These are phyloP conservation scores for Auriscalpium orientale DNA, from an alignment of 768 basidiomycete genomes.

Conservation along the genomic window DNA sequence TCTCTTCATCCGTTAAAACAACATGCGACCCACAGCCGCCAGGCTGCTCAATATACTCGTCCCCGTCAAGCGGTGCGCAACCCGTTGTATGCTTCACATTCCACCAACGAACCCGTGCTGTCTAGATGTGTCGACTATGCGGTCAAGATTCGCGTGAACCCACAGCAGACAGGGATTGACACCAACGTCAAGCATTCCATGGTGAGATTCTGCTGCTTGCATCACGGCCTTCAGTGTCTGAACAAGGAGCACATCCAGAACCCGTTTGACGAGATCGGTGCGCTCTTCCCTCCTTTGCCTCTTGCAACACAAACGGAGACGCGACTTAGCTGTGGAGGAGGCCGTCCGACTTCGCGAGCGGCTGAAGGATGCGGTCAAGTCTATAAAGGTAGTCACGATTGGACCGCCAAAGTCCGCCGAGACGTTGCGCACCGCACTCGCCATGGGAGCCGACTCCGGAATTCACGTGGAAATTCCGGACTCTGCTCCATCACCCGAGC, in stretches of 20 bases:
- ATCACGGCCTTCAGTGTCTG: background rate
- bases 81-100: background rate
- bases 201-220: constrained; percentile 41
- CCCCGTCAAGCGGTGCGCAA: constrained; percentile 76
- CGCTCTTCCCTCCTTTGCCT: constrained; percentile 11
- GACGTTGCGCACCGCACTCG: constrained; percentile 90
- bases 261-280: constrained; percentile 98
- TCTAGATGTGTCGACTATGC: constrained; percentile 90
- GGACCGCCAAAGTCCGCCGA: constrained; percentile 87
- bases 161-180: constrained; percentile 92
- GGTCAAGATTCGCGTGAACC: constrained; percentile 96
- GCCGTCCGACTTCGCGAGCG: constrained; percentile 90
- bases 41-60: constrained; percentile 85
- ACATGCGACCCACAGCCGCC: constrained; percentile 68
- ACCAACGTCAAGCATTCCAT: constrained; percentile 98
- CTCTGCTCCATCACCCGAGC: constrained; percentile 68
- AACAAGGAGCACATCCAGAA: constrained; percentile 45
- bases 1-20: no score
- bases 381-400: constrained; percentile 90
- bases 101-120: background rate
- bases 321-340: constrained; percentile 80
- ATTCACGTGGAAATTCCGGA: constrained; percentile 88
- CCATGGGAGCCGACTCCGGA: constrained; percentile 94
- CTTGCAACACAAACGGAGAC: background rate
- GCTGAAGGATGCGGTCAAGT: constrained; percentile 67